Percentiles rank a stretch among this genome's conserved stretches.
These are phyloP conservation scores for Solanum hybrid DNA, from an alignment of 305 asterid genomes.

Conservation along the genomic window DNA sequence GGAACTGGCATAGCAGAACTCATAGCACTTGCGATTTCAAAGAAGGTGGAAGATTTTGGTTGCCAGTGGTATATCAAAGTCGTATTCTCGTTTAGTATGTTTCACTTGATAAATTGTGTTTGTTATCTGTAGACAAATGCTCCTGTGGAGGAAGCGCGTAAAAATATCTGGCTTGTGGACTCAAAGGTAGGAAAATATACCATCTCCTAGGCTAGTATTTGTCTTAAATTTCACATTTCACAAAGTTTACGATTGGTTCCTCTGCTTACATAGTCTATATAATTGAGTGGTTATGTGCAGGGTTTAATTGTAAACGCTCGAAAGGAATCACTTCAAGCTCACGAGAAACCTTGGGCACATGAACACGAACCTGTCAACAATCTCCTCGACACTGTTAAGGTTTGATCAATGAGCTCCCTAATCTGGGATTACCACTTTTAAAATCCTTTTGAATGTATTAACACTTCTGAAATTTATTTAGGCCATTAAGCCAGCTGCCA, in stretches of 20 bases:
- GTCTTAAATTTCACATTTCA: not conserved
- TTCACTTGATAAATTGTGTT: not conserved
- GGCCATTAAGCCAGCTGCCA: constrained; percentile 73
- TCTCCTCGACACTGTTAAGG: constrained; percentile 78
- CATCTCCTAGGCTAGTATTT: not conserved
- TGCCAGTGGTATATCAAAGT: not conserved
- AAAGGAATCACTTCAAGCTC: constrained; percentile 67
- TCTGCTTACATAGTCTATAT: not conserved
- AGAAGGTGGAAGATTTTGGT: constrained; percentile 33
- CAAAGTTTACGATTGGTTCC: not conserved
- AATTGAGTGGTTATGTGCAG: constrained; percentile 17
- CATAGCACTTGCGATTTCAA: constrained; percentile 70
- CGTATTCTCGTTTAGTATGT: not conserved
- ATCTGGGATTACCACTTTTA: not conserved
- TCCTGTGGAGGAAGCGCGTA: constrained; percentile 51
- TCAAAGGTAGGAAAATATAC: constrained; percentile 47
- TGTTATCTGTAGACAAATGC: constrained; percentile 29
- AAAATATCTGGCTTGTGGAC: constrained; percentile 76
- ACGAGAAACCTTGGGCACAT: constrained; percentile 84
- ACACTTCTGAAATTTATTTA: constrained; percentile 1
- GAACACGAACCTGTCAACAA: constrained; percentile 50
- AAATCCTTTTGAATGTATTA: not conserved
- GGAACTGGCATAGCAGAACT: constrained; percentile 91
- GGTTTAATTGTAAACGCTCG: constrained; percentile 65
- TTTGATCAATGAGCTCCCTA: constrained; percentile 10